phyloP scores from a whole-genome alignment of 768 basidiomycete genomes.

The Leccinum pellstonianum region DNA sequence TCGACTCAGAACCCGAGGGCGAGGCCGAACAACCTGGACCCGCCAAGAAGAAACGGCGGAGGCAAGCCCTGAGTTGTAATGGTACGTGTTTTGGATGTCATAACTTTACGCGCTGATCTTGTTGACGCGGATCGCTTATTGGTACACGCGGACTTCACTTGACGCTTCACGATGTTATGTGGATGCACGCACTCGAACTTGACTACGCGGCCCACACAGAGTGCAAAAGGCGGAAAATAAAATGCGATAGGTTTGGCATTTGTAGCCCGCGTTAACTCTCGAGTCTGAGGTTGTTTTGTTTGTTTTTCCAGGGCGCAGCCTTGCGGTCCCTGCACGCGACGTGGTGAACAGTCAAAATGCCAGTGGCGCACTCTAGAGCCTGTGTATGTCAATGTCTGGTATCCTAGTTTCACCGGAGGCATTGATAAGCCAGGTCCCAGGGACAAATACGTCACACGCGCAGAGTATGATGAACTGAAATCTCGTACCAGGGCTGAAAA shows the following conservation, averaged over 20 bases:
- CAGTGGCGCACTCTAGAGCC: slow-evolving; percentile 84
- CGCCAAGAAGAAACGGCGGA: slow-evolving; percentile 78
- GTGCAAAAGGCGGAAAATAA: slow-evolving; percentile 85
- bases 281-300: slow-evolving; percentile 23
- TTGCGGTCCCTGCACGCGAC: slow-evolving; percentile 75
- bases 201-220: slow-evolving; percentile 42
- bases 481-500: slow-evolving; percentile 39
- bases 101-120: slow-evolving; percentile 18
- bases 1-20: slow-evolving; percentile 60
- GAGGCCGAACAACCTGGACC: slow-evolving; percentile 51
- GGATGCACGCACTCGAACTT: slow-evolving; percentile 1
- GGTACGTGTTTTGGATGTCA: slow-evolving; percentile 45
- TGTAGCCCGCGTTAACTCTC: slow-evolving; percentile 8
- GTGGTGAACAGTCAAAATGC: slow-evolving; percentile 78
- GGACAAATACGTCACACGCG: slow-evolving; percentile 78
- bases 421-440: slow-evolving; percentile 35
- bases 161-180: background rate
- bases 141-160: background rate
- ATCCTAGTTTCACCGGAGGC: background rate
- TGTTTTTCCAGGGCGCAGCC: slow-evolving; percentile 60
- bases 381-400: slow-evolving; percentile 49
- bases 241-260: slow-evolving; percentile 70
- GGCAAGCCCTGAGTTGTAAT: slow-evolving; percentile 83
- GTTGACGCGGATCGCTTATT: slow-evolving; percentile 14
- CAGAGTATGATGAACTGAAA: slow-evolving; percentile 76